Evolutionary conservation across 2,329 filamentous ascomycete genomes (phyloP).

Genomic region (Fusarium paranaense): DNA sequence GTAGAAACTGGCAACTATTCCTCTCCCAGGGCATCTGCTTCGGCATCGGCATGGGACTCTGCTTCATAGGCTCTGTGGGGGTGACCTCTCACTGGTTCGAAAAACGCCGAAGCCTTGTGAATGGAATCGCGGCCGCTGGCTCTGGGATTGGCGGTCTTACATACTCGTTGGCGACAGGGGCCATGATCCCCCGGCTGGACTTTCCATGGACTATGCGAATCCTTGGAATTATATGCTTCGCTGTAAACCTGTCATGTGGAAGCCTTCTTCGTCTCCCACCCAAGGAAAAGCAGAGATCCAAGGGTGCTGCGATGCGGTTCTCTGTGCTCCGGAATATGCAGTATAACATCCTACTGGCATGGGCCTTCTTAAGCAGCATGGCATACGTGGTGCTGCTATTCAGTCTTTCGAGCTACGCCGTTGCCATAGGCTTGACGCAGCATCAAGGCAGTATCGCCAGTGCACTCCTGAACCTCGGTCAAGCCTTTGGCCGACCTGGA

Average conservation of each 20-base stretch:
- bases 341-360: background rate
- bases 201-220: slow-evolving; percentile 69
- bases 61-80: slow-evolving; percentile 67
- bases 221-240: slow-evolving; percentile 59
- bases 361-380: background rate
- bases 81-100: slow-evolving; percentile 72
- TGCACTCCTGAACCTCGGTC: slow-evolving; percentile 72
- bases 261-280: background rate
- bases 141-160: slow-evolving; percentile 54
- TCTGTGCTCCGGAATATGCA: background rate
- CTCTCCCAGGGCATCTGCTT: slow-evolving; percentile 70
- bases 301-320: background rate
- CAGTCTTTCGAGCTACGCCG: background rate
- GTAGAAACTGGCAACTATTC: slow-evolving; percentile 69
- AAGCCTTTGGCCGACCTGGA: slow-evolving; percentile 67
- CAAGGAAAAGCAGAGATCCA: background rate
- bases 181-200: slow-evolving; percentile 66
- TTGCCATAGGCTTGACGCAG: slow-evolving; percentile 60
- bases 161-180: slow-evolving; percentile 44
- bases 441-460: slow-evolving; percentile 69
- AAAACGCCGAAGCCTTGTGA: slow-evolving; percentile 66
- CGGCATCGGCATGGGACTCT: slow-evolving; percentile 70
- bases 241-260: slow-evolving; percentile 55
- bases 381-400: background rate
- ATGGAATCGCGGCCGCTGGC: slow-evolving; percentile 65